Base-by-base conservation (phyloP, 192 early-diverging fungal species). In the Geosiphon pyriformis region DNA sequence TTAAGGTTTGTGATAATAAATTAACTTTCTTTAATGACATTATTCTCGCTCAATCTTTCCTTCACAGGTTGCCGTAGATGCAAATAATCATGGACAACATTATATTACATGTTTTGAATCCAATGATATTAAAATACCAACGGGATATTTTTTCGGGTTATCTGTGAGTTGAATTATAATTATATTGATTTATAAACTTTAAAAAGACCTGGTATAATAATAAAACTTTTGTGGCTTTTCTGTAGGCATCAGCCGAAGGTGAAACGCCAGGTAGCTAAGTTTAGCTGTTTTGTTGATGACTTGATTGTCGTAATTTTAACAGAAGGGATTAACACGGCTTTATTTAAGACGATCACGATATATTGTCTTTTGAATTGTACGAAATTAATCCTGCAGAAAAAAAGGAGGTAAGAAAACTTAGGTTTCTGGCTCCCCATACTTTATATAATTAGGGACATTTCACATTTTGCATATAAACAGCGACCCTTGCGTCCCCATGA, bases 91-190 rank as follows among this genome's bases (percentile, higher is more conserved):
- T 34, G 87, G 88, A 20, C 51, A 67, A 12, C 61, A 74, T 33
- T 85, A 85, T 72, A 53, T 67, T 17, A 50, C 72, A 34, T 92
- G 91, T 60, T 82, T 90, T 57, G 72, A 79, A 59, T 42, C 67
- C 18, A 63, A 74, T 26, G 64, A 76, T 58, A 60, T 90, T 18
- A 59, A 79, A 17, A 62, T 92, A 29, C 91, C 91, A 2, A 71
- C 82, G 35, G 85, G 84, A 34, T 87, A 92, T 64, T 79, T 87
- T 69, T 92, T 92, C 81, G 91, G 89, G 31, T 30, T 90, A 4
- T 80, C 82, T 29, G 85, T 80, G 76, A 64, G 74, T 53, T 31
- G 30, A 55, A 42, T 25, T 22, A 23, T 35, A 23, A 25, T 62
- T 10, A 48, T 7, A 32, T 56, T 18, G 1, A 32, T 67, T 27